These are phyloP conservation scores for Sorghum bicolor DNA, from an alignment of 176 grass and related monocot genomes.

Conservation along the genomic window DNA sequence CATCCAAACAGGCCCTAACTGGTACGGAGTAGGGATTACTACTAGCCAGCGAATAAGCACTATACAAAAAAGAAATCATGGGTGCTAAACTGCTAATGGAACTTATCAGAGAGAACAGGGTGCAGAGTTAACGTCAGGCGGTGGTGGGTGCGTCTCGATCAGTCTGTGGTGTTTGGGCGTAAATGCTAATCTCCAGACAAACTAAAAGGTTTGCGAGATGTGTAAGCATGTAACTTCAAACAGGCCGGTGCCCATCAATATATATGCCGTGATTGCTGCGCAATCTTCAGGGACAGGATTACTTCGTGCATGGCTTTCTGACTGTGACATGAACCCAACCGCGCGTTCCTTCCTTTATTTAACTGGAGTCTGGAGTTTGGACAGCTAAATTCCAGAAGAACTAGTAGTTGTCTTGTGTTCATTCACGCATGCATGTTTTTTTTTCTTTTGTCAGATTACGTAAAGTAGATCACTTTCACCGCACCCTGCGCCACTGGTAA, in stretches of 20 bases:
- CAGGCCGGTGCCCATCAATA: background rate
- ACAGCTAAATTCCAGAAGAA: constrained; percentile 24
- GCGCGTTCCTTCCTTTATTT: no score
- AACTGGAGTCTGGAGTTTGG: background rate
- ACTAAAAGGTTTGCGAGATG: background rate
- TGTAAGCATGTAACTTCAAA: background rate
- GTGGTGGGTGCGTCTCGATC: no score
- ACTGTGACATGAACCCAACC: constrained; percentile 18
- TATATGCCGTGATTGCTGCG: background rate
- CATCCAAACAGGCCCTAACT: no score
- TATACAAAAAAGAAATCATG: no score
- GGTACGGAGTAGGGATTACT: no score
- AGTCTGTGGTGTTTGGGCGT: background rate
- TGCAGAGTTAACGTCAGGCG: no score
- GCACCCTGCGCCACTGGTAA: background rate
- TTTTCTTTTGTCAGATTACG: background rate
- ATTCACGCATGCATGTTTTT: background rate
- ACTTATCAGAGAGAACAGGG: no score
- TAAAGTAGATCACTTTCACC: constrained; percentile 22
- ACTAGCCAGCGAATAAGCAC: no score
- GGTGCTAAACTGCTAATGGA: no score
- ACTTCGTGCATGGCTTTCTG: background rate
- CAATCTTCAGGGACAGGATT: background rate
- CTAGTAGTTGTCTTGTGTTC: background rate
- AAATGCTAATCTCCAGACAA: constrained; percentile 24